These are phyloP conservation scores for Ceratocystis huliohia DNA, from an alignment of 2,329 filamentous ascomycete genomes.

Conservation along the genomic window DNA sequence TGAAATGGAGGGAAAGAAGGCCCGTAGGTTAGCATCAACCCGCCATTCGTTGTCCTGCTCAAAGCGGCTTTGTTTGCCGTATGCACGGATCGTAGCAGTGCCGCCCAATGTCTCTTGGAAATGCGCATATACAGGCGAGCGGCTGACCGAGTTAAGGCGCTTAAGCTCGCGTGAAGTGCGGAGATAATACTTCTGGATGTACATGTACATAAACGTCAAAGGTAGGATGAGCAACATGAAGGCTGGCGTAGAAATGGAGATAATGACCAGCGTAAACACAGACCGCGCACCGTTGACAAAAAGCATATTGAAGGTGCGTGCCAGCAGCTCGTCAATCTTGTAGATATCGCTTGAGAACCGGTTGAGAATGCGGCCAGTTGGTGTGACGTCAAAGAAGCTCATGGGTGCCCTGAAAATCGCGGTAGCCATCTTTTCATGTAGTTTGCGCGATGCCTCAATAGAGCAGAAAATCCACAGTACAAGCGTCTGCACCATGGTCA, in stretches of 20 bases:
- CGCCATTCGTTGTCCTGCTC: conserved; percentile 93
- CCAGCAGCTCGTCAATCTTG: conserved; percentile 80
- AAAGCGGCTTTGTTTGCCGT: conserved; percentile 78
- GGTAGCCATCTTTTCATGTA: conserved; percentile 94
- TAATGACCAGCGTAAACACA: conserved; percentile 73
- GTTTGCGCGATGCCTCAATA: conserved; percentile 91
- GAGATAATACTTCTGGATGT: conserved; percentile 93
- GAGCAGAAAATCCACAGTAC: conserved; percentile 99
- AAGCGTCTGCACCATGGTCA: conserved; percentile 84
- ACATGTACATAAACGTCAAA: conserved; percentile 68
- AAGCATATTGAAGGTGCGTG: conserved; percentile 95
- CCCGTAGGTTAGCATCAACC: conserved; percentile 83
- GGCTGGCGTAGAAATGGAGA: conserved; percentile 65
- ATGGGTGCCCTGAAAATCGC: conserved; percentile 96
- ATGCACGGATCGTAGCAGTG: conserved; percentile 89
- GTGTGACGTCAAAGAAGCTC: conserved; percentile 97
- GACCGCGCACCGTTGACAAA: conserved; percentile 66
- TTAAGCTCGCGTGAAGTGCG: conserved; percentile 93
- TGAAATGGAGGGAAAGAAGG: conserved; percentile 92
- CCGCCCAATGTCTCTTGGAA: conserved; percentile 96
- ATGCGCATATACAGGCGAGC: conserved; percentile 93
- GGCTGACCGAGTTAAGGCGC: conserved; percentile 84
- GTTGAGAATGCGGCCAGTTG: conserved; percentile 90
- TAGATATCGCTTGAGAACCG: conserved; percentile 82
- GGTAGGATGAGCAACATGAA: conserved; percentile 76